phyloP scores from a whole-genome alignment of 768 basidiomycete species.

The Mycena floridula region DNA sequence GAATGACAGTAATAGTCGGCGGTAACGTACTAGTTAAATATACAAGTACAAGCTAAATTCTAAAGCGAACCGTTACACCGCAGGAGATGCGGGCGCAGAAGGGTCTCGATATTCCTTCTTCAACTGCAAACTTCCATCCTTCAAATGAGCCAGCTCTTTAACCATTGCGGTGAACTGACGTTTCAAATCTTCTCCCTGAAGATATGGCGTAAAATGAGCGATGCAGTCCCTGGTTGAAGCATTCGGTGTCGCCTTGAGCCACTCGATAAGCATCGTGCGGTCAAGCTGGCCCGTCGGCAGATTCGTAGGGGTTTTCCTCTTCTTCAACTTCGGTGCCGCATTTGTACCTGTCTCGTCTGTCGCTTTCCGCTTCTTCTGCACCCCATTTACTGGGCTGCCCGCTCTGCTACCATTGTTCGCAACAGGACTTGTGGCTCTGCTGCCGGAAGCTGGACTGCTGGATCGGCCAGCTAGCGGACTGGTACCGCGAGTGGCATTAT shows the following conservation, averaged over 20 bases:
- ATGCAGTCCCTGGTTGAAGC: slow-evolving; percentile 78
- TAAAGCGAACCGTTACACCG: no score
- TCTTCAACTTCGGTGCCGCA: slow-evolving; percentile 43
- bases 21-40: no score
- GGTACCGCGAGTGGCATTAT: slow-evolving; percentile 43
- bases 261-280: slow-evolving; percentile 62
- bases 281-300: slow-evolving; percentile 55
- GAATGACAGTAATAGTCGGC: no score
- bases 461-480: slow-evolving; percentile 60
- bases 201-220: slow-evolving; percentile 69
- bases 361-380: slow-evolving; percentile 33
- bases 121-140: slow-evolving; percentile 57
- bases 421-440: slow-evolving; percentile 39
- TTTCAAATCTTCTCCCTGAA: slow-evolving; percentile 67
- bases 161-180: slow-evolving; percentile 71
- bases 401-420: slow-evolving; percentile 14
- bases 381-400: slow-evolving; percentile 19
- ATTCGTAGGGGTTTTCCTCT: slow-evolving; percentile 37
- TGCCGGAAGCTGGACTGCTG: slow-evolving; percentile 40
- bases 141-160: slow-evolving; percentile 71
- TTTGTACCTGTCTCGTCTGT: slow-evolving; percentile 31
- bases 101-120: slow-evolving; percentile 32
- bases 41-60: no score
- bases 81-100: slow-evolving; percentile 19
- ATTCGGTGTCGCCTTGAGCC: slow-evolving; percentile 63